Base-by-base conservation (phyloP, 495 filamentous ascomycete genomes). In the Rhypophila decipiens region DNA sequence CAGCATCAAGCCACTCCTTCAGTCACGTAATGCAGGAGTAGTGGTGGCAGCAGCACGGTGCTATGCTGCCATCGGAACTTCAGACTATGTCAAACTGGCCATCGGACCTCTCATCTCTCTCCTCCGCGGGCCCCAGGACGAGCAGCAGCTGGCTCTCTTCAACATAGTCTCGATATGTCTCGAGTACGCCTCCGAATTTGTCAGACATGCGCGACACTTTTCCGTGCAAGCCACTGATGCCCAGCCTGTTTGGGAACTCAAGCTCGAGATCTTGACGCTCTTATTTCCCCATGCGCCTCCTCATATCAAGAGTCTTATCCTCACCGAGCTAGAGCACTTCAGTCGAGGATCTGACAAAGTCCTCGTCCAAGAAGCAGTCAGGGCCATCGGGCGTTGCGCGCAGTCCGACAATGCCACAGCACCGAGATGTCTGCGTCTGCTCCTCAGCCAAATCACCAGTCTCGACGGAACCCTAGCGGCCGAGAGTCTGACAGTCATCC, bases 261-360 rank as follows among this genome's bases (percentile, higher is more conserved):
- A 98, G 62, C 76, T 98, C 18, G 93, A 98, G 57, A 67, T 91
- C 4, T 75, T 96, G 19, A 89, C 93, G 0, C 73, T 97, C 44
- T 78, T 96, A 41, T 98, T 96, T 57, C 88, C 91, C 0, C 74
- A 93, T 55, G 82, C 81, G 56, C 83, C 84, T 17, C 60, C 76
- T 4, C 82, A 89, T 44, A 73, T 85, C 21, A 90, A 94, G 60
- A 82, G 83, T 40, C 77, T 97, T 1, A 88, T 98, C 19, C 78
- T 97, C 35, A 88, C 83, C 49, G 93, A 98, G 56, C 75, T 98
- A 2, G 88, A 93, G 56, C 91, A 96, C 63, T 96, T 96, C 61
- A 88, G 88, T 2, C 80, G 82, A 41, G 78, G 85, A 5, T 72
- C 83, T 21, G 82, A 94, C 53, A 82, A 84, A 42, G 82, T 79